These are phyloP conservation scores for Nakazawaea molendinolei DNA, from an alignment of 805 yeast genomes.

Conservation along the genomic window DNA sequence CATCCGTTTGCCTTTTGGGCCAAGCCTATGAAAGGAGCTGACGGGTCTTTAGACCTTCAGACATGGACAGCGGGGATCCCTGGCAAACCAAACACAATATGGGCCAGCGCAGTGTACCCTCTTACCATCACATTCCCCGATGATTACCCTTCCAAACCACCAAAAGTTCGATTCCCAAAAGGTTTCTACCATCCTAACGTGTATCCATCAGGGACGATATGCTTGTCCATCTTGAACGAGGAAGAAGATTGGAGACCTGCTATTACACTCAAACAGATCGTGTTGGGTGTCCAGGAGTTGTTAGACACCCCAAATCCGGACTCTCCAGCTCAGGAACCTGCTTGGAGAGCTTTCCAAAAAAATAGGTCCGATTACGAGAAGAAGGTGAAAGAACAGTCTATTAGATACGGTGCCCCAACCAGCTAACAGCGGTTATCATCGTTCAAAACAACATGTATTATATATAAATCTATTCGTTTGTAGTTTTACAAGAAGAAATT, in stretches of 20 bases:
- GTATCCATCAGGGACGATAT: constrained; percentile 95
- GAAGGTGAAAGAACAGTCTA: constrained; percentile 77
- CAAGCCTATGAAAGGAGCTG: constrained; percentile 71
- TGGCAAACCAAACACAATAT: constrained; percentile 77
- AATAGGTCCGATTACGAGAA: constrained; percentile 65
- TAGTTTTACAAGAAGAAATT: no score
- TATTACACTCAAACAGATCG: constrained; percentile 81
- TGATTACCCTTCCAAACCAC: constrained; percentile 96
- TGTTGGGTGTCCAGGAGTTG: constrained; percentile 87
- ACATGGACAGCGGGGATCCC: constrained; percentile 96
- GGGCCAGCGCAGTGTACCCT: constrained; percentile 91
- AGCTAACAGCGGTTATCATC: no score
- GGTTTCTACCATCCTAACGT: constrained; percentile 96
- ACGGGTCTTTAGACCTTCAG: constrained; percentile 80
- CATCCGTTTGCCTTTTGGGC: constrained; percentile 98
- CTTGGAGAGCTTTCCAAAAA: constrained; percentile 79
- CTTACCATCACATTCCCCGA: constrained; percentile 76
- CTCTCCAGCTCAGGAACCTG: constrained; percentile 97
- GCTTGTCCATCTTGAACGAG: constrained; percentile 88
- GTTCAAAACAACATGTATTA: no score
- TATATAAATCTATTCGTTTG: not conserved
- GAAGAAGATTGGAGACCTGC: constrained; percentile 99
- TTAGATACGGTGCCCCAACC: constrained; percentile 45
- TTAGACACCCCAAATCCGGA: constrained; percentile 86
- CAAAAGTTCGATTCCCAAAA: constrained; percentile 83